Evolutionary conservation across 306 rosid genomes (phyloP), one percentile per base, ranked within the genome.

Genomic region (Betula pendula): DNA sequence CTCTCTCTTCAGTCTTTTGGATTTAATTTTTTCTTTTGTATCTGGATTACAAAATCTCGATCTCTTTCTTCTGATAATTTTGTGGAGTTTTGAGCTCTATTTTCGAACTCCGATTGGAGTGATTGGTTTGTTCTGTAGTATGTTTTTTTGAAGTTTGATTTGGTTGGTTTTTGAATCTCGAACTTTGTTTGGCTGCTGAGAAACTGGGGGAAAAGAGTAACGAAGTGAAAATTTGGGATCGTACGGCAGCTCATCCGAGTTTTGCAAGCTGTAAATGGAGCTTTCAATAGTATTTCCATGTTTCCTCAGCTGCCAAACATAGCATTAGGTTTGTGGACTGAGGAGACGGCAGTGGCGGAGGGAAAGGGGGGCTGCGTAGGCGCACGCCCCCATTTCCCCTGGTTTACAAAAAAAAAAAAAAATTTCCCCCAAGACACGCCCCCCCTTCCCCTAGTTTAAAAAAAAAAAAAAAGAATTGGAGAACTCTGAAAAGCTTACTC

Each of bases 401-500:
- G n/a, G n/a, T n/a, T n/a, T n/a, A n/a, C n/a, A n/a, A n/a, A n/a
- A n/a, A n/a, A n/a, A n/a, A n/a, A n/a, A n/a, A n/a, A n/a, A n/a
- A n/a, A n/a, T n/a, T n/a, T n/a, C n/a, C n/a, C n/a, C n/a, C n/a
- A n/a, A n/a, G n/a, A n/a, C n/a, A n/a, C n/a, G n/a, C n/a, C n/a
- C n/a, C n/a, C n/a, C n/a, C n/a, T n/a, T n/a, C n/a, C n/a, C n/a
- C n/a, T n/a, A n/a, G n/a, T n/a, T n/a, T n/a, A n/a, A n/a, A n/a
- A n/a, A n/a, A n/a, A n/a, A n/a, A n/a, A n/a, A n/a, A n/a, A n/a
- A n/a, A n/a, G n/a, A 4, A 31, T 43, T 33, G 38, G 62, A 49
- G 38, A 73, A 67, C 49, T 1, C 56, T 73, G 27, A 82, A n/a
- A n/a, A 63, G 83, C 89, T 76, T 81, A 92, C 97, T 76, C 97